Evolutionary conservation across 139 green algal species (phyloP), one percentile per base, ranked within the genome.

Genomic region (Gonium pectorale): DNA sequence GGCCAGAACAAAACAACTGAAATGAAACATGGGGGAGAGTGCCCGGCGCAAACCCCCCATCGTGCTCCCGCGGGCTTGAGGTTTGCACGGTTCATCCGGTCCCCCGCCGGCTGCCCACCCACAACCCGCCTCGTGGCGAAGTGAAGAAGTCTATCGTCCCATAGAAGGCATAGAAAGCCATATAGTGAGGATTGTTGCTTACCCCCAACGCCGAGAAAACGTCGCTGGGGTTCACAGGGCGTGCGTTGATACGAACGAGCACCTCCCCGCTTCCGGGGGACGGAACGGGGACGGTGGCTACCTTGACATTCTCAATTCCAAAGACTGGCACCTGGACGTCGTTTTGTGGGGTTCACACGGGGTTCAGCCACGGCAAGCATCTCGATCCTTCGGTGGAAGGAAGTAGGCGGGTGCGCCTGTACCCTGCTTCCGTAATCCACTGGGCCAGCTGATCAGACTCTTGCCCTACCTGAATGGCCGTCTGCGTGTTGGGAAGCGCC

Each of bases 221-320:
- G 56, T 93, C 90, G 0, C 86, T 80, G 11, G 89, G 86, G 68
- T 93, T 90, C 19, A 93, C 64, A 0, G 89, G 90, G 8, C 88
- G 71, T 26, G 43, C 19, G 8, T 9, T 69, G 31, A 91, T 73
- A 27, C 46, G 77, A 0, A 90, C 33, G 3, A 88, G 68, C 15
- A 80, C 85, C 60, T 86, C 67, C 40, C 80, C 80, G 31, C 52
- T 8, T 0, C 62, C 77, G n/a, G 77, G 77, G 15, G 33, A n/a
- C 17, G 77, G 77, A 3, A 83, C 43, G 17, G 77, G 77, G 22
- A 73, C n/a, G 17, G 40, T 29, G 13, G 41, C 59, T 7, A 82
- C 35, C 17, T 9, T 29, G 5, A 81, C 31, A 15, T 56, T 70
- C 22, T 81, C 72, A 2, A 29, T 8, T 9, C 72, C 72, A 37